phyloP scores from a whole-genome alignment of 2,329 filamentous ascomycete species.

The Venturia nashicola region DNA sequence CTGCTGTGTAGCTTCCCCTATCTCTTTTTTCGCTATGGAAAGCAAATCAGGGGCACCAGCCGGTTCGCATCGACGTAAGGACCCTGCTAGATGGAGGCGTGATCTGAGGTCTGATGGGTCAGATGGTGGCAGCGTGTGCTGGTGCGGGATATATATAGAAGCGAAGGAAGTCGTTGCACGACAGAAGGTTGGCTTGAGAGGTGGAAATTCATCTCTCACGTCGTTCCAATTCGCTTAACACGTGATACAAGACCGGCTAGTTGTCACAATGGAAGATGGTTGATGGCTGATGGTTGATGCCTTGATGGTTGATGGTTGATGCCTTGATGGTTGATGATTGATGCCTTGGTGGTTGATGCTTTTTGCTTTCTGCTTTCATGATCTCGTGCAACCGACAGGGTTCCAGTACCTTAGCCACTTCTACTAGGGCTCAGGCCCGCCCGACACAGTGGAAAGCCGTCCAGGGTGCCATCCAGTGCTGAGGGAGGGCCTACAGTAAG shows the following conservation, averaged over 20 bases:
- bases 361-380: too few species aligned
- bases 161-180: conserved; percentile 1
- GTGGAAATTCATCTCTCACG: neutral
- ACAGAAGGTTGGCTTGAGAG: neutral
- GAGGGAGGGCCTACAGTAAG: neutral
- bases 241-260: neutral
- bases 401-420: too few species aligned
- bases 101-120: neutral
- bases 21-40: conserved; percentile 37
- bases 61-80: conserved; percentile 23
- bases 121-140: neutral
- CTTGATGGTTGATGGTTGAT: neutral
- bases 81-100: conserved; percentile 2
- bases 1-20: conserved; percentile 24
- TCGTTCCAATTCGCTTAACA: neutral
- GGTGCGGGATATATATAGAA: conserved; percentile 1
- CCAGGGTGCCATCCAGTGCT: neutral
- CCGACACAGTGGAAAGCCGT: neutral
- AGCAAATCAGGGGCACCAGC: conserved; percentile 34
- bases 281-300: neutral
- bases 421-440: neutral
- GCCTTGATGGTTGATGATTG: neutral
- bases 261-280: neutral
- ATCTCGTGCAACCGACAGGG: neutral
- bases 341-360: neutral